Conservation (phyloP, 2,329 filamentous ascomycete genomes). For the Biscogniauxia marginata region DNA sequence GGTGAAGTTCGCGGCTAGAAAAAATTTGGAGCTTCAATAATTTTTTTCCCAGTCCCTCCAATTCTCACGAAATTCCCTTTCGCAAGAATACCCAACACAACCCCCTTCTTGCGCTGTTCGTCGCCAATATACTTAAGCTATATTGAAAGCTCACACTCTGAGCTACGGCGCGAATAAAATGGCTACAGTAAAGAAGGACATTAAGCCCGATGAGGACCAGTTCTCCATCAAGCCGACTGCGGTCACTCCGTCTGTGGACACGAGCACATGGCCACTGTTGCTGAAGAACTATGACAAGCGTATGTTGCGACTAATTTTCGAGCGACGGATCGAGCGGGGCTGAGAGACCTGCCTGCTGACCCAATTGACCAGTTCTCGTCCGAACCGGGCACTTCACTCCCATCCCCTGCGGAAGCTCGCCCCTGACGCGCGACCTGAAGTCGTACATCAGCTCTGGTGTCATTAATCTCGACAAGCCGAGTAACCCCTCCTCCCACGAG, state of each 20-base stretch:
- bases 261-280: constrained; percentile 87
- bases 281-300: constrained; percentile 94
- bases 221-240: constrained; percentile 83
- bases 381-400: constrained; percentile 96
- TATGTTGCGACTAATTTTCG: constrained; percentile 53
- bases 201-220: constrained; percentile 27
- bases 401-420: constrained; percentile 88
- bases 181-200: constrained; percentile 22
- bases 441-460: constrained; percentile 96
- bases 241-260: constrained; percentile 74
- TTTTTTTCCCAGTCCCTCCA: constrained; percentile 22
- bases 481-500: constrained; percentile 97
- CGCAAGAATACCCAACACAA: constrained; percentile 7
- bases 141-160: constrained; percentile 20
- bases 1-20: constrained; percentile 21
- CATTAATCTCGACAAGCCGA: constrained; percentile 97
- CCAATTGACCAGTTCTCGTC: constrained; percentile 66
- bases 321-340: constrained; percentile 3
- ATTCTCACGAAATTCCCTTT: constrained; percentile 7
- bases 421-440: constrained; percentile 91
- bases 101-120: constrained; percentile 21
- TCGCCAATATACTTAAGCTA: constrained; percentile 21
- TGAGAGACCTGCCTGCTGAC: constrained; percentile 23
- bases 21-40: constrained; percentile 31
- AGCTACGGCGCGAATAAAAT: too few species aligned